Base-by-base conservation (phyloP, 768 basidiomycete genomes). In the Chalciporus chontae region DNA sequence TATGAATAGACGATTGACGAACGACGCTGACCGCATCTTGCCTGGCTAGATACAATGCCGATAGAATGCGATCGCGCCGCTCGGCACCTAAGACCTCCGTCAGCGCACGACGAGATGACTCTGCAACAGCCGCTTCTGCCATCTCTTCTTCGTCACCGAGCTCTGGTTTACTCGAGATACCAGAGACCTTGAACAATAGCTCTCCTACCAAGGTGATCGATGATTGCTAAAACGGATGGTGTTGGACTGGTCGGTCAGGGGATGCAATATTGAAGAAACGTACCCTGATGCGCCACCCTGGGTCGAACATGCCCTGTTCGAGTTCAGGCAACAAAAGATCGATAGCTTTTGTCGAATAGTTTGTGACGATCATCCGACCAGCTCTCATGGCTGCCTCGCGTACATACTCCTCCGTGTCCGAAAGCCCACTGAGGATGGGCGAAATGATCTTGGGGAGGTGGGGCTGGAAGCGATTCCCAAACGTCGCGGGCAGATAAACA, bases 331-430 rank as follows among this genome's bases (percentile, higher is more conserved):
- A 73, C 17, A 99, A 76, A 19, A 99, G 74, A 55, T 98, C 95
- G 49, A 98, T 91, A 5, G 95, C 95, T 64, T 84, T 90, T 62
- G 59, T 81, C 10, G 94, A 88, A 72, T 98, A 97, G 66, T 94
- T 96, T 51, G 84, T 86, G 56, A 99, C 90, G 56, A 98, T 87
- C 93, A 98, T 98, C 55, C 96, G 78, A 50, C 95, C 94, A n/a
- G 95, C 94, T 31, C 91, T 83, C 94, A 98, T 97, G 5, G 95
- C 94, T 10, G 95, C 94, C 55, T 98, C 94, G 21, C 95, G 79
- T 9, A 98, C 96, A 62, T 88, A 93, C 71, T 97, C 96, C 58
- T 96, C 94, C 7, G 83, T 75, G 62, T 98, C 95, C 0, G 95
- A 86, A 32, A 99, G 73, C 54, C 96, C 96, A 40, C 82, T 82